Evolutionary conservation across 208 protist genomes (phyloP).

Genomic region (Crithidia bombi): DNA sequence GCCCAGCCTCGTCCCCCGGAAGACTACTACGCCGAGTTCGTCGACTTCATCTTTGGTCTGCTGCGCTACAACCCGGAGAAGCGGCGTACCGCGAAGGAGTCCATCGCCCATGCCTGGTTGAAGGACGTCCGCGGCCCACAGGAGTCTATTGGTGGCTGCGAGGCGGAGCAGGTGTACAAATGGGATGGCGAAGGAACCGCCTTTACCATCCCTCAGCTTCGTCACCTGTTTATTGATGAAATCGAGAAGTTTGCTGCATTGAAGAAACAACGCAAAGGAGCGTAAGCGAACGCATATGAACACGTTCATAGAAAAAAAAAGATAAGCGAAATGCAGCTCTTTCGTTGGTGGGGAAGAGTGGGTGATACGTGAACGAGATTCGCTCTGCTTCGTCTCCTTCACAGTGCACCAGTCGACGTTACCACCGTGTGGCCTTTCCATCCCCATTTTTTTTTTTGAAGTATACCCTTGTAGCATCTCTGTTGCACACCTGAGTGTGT

Average conservation of each 20-base stretch:
- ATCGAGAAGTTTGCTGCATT: conserved; percentile 48
- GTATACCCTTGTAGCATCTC: no score
- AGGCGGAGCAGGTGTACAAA: conserved; percentile 44
- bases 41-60: conserved; percentile 90
- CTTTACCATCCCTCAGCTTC: conserved; percentile 53
- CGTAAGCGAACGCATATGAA: not conserved
- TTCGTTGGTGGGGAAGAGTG: no score
- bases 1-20: conserved; percentile 19
- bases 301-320: no score
- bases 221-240: conserved; percentile 68
- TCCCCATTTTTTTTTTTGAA: no score
- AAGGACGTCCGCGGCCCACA: conserved; percentile 46
- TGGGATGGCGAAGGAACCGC: conserved; percentile 54
- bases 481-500: no score
- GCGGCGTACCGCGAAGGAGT: conserved; percentile 94
- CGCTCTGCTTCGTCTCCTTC: no score
- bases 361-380: no score
- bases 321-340: no score
- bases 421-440: no score
- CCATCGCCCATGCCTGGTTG: conserved; percentile 87
- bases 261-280: not conserved
- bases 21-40: conserved; percentile 69
- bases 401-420: no score
- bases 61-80: conserved; percentile 93
- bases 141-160: conserved; percentile 46